A percentile compares a stretch with the other conserved stretches of the same genome.
These are phyloP conservation scores for Penicillium griseofulvum DNA, from an alignment of 2,329 filamentous ascomycete genomes.

Conservation along the genomic window DNA sequence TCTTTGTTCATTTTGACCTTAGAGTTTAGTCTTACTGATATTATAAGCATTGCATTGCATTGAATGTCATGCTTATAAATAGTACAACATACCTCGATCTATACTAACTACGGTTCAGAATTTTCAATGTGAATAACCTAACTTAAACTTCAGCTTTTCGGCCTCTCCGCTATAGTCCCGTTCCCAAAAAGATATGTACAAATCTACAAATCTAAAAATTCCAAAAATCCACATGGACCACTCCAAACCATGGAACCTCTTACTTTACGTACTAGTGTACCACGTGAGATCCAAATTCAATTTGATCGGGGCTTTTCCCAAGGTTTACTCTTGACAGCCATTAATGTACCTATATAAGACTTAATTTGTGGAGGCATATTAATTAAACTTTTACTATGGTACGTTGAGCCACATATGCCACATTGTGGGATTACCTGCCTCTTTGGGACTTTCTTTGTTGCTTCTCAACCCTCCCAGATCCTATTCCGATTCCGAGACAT, in stretches of 20 bases:
- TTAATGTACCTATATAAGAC: background rate
- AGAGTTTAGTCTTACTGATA: constrained; percentile 9
- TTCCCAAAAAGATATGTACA: background rate
- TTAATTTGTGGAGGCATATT: background rate
- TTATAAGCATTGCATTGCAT: background rate
- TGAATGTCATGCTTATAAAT: background rate
- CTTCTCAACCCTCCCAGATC: background rate
- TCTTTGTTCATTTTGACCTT: constrained; percentile 3
- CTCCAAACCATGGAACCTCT: background rate
- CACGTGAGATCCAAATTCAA: constrained; percentile 14
- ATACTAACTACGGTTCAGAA: background rate
- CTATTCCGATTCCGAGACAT: background rate
- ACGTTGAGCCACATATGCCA: background rate
- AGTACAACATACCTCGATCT: too few relatives aligned
- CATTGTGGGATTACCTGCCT: background rate
- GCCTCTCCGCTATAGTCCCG: background rate
- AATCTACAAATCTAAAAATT: background rate
- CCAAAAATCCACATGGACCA: background rate
- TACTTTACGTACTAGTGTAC: constrained; percentile 1
- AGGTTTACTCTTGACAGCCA: background rate
- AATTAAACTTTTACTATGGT: background rate
- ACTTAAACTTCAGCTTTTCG: background rate
- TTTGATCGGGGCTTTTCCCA: constrained; percentile 2
- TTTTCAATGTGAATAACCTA: too few relatives aligned
- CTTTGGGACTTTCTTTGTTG: background rate